phyloP scores from a whole-genome alignment of 768 basidiomycete species.

The Bullera alba region DNA sequence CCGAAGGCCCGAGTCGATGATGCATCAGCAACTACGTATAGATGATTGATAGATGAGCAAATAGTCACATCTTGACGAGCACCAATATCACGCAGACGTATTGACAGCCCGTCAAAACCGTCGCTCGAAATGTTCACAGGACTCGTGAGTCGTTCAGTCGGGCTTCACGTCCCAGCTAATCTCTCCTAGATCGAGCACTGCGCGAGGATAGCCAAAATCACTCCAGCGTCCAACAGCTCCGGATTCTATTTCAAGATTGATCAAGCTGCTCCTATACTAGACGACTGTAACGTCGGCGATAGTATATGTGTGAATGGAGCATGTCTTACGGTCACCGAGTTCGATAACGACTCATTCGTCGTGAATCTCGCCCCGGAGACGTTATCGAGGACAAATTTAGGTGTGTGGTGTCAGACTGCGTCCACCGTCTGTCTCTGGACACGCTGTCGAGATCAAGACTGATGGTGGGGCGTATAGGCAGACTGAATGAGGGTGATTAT shows the following conservation, averaged over 20 bases:
- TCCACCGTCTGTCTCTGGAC: no score
- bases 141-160: constrained; percentile 35
- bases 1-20: no score
- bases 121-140: constrained; percentile 41
- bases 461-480: constrained; percentile 52
- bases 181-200: constrained; percentile 82
- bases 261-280: constrained; percentile 64
- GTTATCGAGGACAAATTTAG: constrained; percentile 78
- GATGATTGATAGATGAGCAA: no score
- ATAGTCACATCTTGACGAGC: no score
- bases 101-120: no score
- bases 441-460: not conserved
- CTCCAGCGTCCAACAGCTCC: constrained; percentile 44
- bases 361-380: constrained; percentile 97
- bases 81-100: no score
- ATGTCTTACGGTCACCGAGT: constrained; percentile 86
- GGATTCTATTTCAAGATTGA: constrained; percentile 79
- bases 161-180: not conserved
- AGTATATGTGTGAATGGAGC: constrained; percentile 60
- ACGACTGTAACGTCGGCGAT: constrained; percentile 86
- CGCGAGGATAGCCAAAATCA: constrained; percentile 63
- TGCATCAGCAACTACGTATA: no score
- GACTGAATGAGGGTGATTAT: constrained; percentile 66
- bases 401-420: constrained; percentile 48
- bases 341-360: constrained; percentile 72